phyloP scores from a whole-genome alignment of 805 yeast genomes.

The Cyberlindnera nakhonratchasimensis region DNA sequence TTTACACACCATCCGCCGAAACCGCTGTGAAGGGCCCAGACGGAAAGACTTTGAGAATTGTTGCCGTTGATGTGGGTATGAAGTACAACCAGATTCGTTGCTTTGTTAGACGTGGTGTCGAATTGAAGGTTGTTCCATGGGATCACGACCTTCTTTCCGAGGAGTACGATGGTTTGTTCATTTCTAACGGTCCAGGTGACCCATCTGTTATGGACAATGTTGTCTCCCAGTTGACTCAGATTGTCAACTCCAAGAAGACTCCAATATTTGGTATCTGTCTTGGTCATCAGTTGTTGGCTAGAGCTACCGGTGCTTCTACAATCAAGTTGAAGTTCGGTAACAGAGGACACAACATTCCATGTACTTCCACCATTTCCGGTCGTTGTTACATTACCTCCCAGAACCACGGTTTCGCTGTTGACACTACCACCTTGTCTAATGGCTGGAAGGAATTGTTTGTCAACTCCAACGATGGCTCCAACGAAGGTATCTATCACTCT shows the following conservation, averaged over 20 bases:
- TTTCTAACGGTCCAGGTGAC: slow-evolving; percentile 99
- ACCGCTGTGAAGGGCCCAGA: slow-evolving; percentile 55
- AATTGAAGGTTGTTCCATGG: slow-evolving; percentile 94
- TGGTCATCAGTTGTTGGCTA: slow-evolving; percentile 94
- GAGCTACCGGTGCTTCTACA: slow-evolving; percentile 94
- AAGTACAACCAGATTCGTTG: slow-evolving; percentile 97
- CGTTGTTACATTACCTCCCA: slow-evolving; percentile 98
- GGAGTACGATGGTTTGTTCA: slow-evolving; percentile 89
- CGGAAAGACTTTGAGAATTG: slow-evolving; percentile 76
- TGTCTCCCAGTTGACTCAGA: slow-evolving; percentile 55
- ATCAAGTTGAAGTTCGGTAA: slow-evolving; percentile 93
- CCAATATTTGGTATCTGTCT: slow-evolving; percentile 98
- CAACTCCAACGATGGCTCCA: slow-evolving; percentile 94
- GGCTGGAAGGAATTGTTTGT: slow-evolving; percentile 96
- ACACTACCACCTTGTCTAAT: slow-evolving; percentile 60
- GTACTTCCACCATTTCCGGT: slow-evolving; percentile 85
- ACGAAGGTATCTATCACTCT: slow-evolving; percentile 95
- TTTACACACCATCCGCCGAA: slow-evolving; percentile 66
- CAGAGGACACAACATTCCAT: slow-evolving; percentile 98
- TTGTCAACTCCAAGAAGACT: slow-evolving; percentile 62
- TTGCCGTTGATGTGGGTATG: slow-evolving; percentile 97
- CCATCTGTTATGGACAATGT: slow-evolving; percentile 80
- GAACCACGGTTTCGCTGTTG: slow-evolving; percentile 98
- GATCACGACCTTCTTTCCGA: slow-evolving; percentile 79
- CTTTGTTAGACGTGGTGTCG: slow-evolving; percentile 94